Conservation (phyloP, 2,329 filamentous ascomycete genomes). For the Alternaria conjuncta region DNA sequence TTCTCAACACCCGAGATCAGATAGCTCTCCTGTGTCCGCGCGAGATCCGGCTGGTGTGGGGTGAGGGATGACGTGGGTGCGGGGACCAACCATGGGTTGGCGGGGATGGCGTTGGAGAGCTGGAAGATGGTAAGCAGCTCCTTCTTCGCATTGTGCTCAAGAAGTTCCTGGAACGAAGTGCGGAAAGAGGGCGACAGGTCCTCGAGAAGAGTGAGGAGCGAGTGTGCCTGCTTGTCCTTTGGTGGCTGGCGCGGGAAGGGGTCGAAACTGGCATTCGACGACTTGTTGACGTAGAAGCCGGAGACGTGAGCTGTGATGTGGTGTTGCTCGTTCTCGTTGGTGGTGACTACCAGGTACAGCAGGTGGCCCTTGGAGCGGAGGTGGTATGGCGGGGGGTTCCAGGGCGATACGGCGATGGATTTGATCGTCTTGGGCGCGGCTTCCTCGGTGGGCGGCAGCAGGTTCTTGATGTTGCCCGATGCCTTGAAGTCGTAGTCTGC, state of each 20-base stretch:
- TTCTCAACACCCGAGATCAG: slow-evolving; percentile 90
- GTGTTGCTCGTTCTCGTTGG: slow-evolving; percentile 92
- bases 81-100: slow-evolving; percentile 89
- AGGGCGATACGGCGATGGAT: slow-evolving; percentile 83
- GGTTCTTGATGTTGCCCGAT: slow-evolving; percentile 69
- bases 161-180: slow-evolving; percentile 75
- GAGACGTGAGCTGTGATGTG: slow-evolving; percentile 93
- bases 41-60: slow-evolving; percentile 80
- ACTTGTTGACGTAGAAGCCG: slow-evolving; percentile 97
- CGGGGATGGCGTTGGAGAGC: slow-evolving; percentile 91
- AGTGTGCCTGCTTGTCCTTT: slow-evolving; percentile 82
- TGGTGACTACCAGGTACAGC: slow-evolving; percentile 86
- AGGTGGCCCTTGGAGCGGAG: slow-evolving; percentile 91
- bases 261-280: slow-evolving; percentile 93
- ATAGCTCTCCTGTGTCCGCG: slow-evolving; percentile 90
- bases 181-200: slow-evolving; percentile 85
- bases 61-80: slow-evolving; percentile 67
- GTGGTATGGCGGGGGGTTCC: slow-evolving; percentile 95
- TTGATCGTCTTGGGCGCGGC: slow-evolving; percentile 89
- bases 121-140: slow-evolving; percentile 94
- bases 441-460: slow-evolving; percentile 71
- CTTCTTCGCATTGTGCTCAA: slow-evolving; percentile 82
- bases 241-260: slow-evolving; percentile 79
- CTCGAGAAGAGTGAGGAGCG: slow-evolving; percentile 78
- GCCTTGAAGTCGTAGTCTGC: slow-evolving; percentile 79